phyloP scores from a whole-genome alignment of 176 grass and related monocot genomes.

The Thalia dealbata region DNA sequence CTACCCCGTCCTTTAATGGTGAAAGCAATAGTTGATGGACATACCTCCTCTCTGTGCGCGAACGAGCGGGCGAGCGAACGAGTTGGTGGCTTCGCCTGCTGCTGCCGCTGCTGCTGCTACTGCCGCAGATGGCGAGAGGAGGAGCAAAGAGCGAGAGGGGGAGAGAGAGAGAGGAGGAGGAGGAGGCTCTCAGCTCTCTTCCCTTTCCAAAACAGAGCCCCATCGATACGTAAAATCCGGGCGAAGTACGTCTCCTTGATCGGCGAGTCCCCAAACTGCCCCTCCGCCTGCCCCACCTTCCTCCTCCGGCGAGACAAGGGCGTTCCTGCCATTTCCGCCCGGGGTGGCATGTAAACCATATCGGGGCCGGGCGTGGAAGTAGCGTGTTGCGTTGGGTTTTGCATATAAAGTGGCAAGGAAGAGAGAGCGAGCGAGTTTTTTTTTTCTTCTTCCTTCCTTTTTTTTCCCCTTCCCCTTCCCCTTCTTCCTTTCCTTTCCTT shows the following conservation, averaged over 20 bases:
- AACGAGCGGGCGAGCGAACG: not conserved
- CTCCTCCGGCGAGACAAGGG: not conserved
- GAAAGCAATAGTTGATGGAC: not conserved
- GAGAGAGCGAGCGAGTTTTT: not conserved
- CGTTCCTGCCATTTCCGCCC: not conserved
- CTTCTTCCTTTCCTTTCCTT: not conserved
- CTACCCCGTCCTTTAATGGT: not conserved
- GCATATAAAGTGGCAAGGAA: not conserved
- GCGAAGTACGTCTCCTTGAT: slow-evolving; percentile 6
- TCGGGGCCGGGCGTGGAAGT: not conserved
- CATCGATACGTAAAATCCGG: slow-evolving; percentile 15
- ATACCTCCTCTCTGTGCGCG: too few species aligned
- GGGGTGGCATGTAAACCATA: not conserved
- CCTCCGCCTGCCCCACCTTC: not conserved
- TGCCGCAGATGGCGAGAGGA: not conserved
- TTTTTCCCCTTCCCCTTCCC: not conserved
- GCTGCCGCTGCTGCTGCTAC: not conserved
- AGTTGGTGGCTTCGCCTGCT: not conserved
- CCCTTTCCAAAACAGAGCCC: not conserved
- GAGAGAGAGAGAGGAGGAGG: not conserved
- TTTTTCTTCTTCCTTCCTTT: not conserved
- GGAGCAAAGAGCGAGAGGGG: not conserved
- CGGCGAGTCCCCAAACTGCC: not conserved
- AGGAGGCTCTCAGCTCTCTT: too few species aligned
- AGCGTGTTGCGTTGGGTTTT: not conserved